Percentiles rank a stretch among this genome's conserved stretches.
Conservation (phyloP, 805 yeast species). For the Maudiozyma serrabonitensis region DNA sequence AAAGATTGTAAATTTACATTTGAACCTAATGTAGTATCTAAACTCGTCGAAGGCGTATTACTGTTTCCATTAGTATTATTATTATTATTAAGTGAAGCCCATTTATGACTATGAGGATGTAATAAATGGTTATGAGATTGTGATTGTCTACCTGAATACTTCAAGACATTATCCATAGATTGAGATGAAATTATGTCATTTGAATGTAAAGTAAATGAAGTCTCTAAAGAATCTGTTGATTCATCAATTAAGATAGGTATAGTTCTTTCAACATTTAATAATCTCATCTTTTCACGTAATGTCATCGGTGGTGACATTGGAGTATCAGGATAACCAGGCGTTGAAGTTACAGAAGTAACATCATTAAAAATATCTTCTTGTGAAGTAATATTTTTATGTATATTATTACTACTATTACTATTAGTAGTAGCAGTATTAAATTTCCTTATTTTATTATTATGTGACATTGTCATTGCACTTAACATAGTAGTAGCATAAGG, state of each 20-base stretch:
- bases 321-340: constrained; percentile 12
- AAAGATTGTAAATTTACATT: not conserved
- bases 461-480: constrained; percentile 25
- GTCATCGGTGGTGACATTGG: constrained; percentile 35
- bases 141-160: not conserved
- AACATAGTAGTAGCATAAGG: constrained; percentile 32
- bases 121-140: not conserved
- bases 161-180: constrained; percentile 3
- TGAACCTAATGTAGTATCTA: not conserved
- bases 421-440: not conserved
- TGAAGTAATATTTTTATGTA: not conserved
- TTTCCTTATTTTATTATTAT: not conserved
- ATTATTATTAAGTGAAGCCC: not conserved
- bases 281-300: constrained; percentile 35
- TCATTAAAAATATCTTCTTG: constrained; percentile 1
- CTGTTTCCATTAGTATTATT: too few species aligned
- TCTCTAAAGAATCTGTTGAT: constrained; percentile 2
- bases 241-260: not conserved
- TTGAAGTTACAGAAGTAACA: constrained; percentile 3
- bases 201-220: constrained; percentile 3
- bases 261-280: constrained; percentile 29
- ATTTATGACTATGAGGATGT: not conserved
- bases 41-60: not conserved
- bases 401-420: not conserved
- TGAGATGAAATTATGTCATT: constrained; percentile 1